Evolutionary conservation across 345 rosid species (phyloP).

Genomic region (Raphanus raphanistrum): DNA sequence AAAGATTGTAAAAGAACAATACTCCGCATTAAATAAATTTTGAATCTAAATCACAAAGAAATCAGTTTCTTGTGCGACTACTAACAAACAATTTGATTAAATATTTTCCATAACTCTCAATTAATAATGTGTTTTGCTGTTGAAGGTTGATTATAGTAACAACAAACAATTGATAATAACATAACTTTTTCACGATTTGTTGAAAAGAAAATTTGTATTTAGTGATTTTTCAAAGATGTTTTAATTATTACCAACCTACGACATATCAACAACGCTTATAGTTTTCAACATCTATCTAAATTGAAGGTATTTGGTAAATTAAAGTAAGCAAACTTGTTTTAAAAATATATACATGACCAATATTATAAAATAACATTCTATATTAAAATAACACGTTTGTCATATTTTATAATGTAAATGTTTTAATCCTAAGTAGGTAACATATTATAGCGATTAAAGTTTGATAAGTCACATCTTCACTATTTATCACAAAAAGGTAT

Average conservation of each 20-base stretch:
- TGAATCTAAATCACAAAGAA: not conserved
- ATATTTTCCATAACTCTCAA: not conserved
- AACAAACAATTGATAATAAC: not conserved
- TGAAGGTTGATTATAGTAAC: not conserved
- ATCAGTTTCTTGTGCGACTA: too few species aligned
- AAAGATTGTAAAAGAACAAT: not conserved
- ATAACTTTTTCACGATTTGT: not conserved
- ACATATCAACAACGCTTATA: not conserved
- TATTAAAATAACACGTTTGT: not conserved
- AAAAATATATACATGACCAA: not conserved
- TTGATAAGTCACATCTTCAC: not conserved
- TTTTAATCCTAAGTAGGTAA: not conserved
- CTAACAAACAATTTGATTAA: not conserved
- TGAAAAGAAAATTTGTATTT: not conserved
- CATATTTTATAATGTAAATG: not conserved
- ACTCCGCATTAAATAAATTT: not conserved
- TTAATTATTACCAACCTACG: not conserved
- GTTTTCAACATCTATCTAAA: not conserved
- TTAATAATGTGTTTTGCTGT: not conserved
- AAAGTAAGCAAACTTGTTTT: not conserved
- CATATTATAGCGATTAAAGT: not conserved
- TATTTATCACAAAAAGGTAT: not conserved
- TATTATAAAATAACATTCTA: not conserved
- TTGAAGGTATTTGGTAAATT: not conserved
- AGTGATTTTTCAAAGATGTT: not conserved